Base-by-base conservation (phyloP, 257 asterid species). In the Paulownia fortunei region DNA sequence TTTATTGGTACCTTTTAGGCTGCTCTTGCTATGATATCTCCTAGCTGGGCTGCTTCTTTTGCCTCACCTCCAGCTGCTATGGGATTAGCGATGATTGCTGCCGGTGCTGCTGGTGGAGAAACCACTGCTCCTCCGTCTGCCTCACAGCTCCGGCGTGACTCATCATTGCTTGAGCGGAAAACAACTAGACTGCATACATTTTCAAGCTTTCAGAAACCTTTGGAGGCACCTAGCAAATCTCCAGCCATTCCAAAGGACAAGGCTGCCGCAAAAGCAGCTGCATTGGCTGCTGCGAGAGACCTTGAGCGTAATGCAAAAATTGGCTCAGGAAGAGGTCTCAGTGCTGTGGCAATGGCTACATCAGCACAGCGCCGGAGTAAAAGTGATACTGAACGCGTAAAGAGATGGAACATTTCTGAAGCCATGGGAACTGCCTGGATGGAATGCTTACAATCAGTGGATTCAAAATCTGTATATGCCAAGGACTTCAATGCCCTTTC, bases 311-410 rank as follows among this genome's bases (percentile, higher is more conserved):
- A 88, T 84, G 94, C 99, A 62, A 95, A 95, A 84, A 95, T 95
- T 83, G 99, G 99, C 75, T 90, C 99, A 44, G 98, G 99, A 85
- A 89, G 99, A 87, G 99, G 99, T 78, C 99, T 95, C 73, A 93
- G 97, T 84, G 99, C 99, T 44, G 99, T 95, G 87, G 99, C 99
- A 76, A 93, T 95, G 98, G 99, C 99, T 78, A 93, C 99, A 36
- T 89, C 99, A 56, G 94, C 97, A 0, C 98, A 93, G 77, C 87
- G 99, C 6, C 88, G 98, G 80, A 87, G 84, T 81, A 86, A 81
- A 87, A 89, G 96, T 84, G 99, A 93, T 72, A 75, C 80, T 69
- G 97, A 88, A 54, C 98, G 99, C 18, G 99, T 93, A 73, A 93
- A 79, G 85, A 91, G 99, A 85, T 96, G 99, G 99, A 96, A 89